Percentiles rank a stretch among this genome's conserved stretches.
Conservation (phyloP, 495 filamentous ascomycete species). For the Penicillium atrosanguineum region DNA sequence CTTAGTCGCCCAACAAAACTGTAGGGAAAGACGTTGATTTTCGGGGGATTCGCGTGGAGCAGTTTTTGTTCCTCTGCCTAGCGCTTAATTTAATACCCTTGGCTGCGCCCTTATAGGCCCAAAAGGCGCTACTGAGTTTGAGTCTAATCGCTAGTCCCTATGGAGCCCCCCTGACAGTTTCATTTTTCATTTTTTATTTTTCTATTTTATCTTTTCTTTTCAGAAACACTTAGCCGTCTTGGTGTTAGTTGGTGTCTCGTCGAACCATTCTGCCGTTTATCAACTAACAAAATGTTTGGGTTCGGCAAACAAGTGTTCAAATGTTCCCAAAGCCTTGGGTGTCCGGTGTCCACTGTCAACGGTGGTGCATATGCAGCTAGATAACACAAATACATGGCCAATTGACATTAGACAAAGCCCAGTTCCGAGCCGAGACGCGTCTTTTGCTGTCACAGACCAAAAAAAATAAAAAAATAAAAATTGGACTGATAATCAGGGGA, state of each 20-base stretch:
- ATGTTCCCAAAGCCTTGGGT: not conserved
- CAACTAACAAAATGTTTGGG: not conserved
- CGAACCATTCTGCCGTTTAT: not conserved
- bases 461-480: not conserved
- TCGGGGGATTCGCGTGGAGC: constrained; percentile 12
- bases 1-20: constrained; percentile 19
- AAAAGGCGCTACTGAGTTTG: constrained; percentile 9
- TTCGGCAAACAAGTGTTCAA: not conserved
- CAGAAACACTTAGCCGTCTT: not conserved
- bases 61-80: constrained; percentile 5
- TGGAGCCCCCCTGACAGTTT: constrained; percentile 8
- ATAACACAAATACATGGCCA: not conserved
- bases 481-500: not conserved
- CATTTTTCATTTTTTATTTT: constrained; percentile 7
- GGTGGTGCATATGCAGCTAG: not conserved
- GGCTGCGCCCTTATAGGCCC: constrained; percentile 4
- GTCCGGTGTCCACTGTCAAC: too few relatives aligned
- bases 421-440: not conserved
- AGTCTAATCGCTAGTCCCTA: constrained; percentile 16
- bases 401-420: not conserved
- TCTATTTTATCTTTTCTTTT: not conserved
- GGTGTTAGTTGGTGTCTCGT: not conserved
- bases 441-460: not conserved
- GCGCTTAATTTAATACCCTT: constrained; percentile 12
- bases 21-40: constrained; percentile 17